phyloP scores from a whole-genome alignment of 148 eudicot genomes.

The Cornus controversa region DNA sequence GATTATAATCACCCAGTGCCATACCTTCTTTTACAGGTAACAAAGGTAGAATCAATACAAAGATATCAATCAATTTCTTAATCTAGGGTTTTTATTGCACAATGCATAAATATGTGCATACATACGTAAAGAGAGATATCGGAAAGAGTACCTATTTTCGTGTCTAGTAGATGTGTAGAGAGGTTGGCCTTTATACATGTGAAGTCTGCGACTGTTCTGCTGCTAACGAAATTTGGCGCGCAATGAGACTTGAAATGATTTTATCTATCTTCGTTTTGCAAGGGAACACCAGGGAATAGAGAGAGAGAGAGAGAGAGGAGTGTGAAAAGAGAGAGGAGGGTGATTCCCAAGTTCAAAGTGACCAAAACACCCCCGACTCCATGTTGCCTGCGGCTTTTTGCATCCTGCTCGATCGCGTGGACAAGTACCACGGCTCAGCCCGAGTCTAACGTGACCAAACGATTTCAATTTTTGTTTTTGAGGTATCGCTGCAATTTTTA shows the following conservation, averaged over 20 bases:
- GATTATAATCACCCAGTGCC: background rate
- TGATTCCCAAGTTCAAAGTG: too few species aligned
- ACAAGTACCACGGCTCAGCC: too few species aligned
- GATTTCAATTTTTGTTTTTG: too few species aligned
- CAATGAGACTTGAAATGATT: background rate
- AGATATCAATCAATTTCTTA: background rate
- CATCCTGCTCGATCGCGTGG: too few species aligned
- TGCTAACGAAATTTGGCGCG: slow-evolving; percentile 1
- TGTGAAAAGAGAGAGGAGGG: too few species aligned
- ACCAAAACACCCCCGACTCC: too few species aligned
- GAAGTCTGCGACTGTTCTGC: background rate
- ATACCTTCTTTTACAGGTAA: background rate
- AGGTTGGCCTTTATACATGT: background rate
- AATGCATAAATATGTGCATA: too few species aligned
- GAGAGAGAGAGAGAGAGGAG: background rate
- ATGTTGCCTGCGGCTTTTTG: too few species aligned
- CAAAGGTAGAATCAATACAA: background rate
- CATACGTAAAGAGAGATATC: background rate
- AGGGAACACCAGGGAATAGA: background rate
- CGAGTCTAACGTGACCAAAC: too few species aligned
- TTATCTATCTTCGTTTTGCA: background rate
- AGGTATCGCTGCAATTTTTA: too few species aligned
- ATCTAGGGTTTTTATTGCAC: slow-evolving; percentile 8
- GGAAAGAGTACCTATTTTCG: background rate
- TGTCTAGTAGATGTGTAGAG: background rate